Base-by-base conservation (phyloP, 805 yeast genomes). In the Saccharomycopsis sp. region DNA sequence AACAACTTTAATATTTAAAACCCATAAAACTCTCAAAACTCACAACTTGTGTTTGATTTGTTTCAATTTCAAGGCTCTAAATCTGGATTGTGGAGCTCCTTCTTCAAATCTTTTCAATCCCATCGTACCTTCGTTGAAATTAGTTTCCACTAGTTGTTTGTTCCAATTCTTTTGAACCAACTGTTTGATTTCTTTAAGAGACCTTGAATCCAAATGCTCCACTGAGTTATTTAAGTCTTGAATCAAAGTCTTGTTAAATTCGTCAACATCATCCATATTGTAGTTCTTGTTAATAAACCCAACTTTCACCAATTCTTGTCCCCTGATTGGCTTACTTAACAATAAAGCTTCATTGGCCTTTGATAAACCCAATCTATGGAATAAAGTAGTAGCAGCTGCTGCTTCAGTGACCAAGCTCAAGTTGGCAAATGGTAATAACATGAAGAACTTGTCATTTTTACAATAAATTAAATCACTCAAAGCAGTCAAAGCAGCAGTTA, bases 391-490 rank as follows among this genome's bases (percentile, higher is more conserved):
- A 13, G 85, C 73, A 1, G 84, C 62, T 3, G 78, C 83, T 41
- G 95, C 94, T 58, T 86, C 96, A 45, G 81, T 74, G 2, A 82
- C 87, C 50, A 86, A 69, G 2, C 95, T 94, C 50, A 86, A 68
- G 54, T 79, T 80, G 33, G 87, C 75, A 59, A 86, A 86, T 5
- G 96, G 95, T 13, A 77, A 69, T 52, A 78, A 69, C 47, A 85
- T 53, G 52, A 60, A 76, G 45, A 76, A 71, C 29, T 68, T 63
- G 34, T 67, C 71, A 51, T 77, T 74, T 49, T 68, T 71, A 12
- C 79, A 78, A 54, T 83, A 85, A 8, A 86, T 67, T 44, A 86
- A 66, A 59, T 86, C 96, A 58, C 82, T 75, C 40, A 81, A 61
- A n/a, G 79, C 72, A 10, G 84, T 77, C 39, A 86, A 57, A 0